phyloP scores from a whole-genome alignment of 2,329 filamentous ascomycete species.

The Apiospora pterosperma region DNA sequence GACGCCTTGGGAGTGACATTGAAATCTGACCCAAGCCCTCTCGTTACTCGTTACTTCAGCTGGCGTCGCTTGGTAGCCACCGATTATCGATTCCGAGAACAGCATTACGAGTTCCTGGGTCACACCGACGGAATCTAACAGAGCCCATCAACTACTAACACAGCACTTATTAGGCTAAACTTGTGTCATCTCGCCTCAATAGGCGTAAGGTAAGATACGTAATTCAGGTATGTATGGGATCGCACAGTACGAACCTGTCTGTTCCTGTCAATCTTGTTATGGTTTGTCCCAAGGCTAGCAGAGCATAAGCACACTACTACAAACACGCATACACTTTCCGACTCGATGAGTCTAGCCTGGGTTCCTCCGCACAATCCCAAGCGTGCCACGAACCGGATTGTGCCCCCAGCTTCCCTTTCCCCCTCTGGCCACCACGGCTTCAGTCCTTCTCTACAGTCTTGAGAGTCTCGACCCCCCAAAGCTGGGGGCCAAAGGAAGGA shows the following conservation, averaged over 20 bases:
- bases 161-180: neutral
- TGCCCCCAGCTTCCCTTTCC: neutral
- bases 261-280: neutral
- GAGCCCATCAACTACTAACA: neutral
- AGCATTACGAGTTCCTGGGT: neutral
- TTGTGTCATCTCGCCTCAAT: neutral
- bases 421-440: neutral
- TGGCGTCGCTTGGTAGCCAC: neutral
- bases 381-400: neutral
- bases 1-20: neutral
- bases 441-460: too few relatives aligned
- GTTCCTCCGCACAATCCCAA: slow-evolving; percentile 1
- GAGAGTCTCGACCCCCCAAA: neutral
- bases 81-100: neutral
- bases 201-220: neutral
- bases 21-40: neutral
- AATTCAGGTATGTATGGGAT: too few relatives aligned
- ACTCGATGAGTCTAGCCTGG: neutral
- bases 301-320: neutral
- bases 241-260: neutral
- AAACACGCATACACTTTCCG: neutral
- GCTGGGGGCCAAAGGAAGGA: neutral
- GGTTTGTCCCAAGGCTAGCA: neutral
- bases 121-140: neutral
- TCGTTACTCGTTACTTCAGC: neutral